Evolutionary conservation across 169 alveolate genomes (phyloP).

Genomic region (Eimeria sp.): DNA sequence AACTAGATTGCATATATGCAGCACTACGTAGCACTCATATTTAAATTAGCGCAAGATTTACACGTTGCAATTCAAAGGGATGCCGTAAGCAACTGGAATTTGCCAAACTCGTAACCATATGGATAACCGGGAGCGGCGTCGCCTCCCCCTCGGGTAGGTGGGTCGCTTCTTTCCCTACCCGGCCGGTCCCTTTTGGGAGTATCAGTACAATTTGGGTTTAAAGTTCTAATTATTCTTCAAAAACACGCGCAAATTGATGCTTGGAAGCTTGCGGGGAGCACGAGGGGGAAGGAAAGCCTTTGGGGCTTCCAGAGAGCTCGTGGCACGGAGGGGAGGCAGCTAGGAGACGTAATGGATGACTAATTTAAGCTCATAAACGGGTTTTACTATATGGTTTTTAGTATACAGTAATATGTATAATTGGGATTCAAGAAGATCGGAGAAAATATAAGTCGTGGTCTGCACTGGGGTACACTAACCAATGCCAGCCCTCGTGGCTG

Average conservation of each 20-base stretch:
- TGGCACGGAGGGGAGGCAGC: background rate
- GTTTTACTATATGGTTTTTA: background rate
- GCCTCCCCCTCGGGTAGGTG: background rate
- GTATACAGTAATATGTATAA: background rate
- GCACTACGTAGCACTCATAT: background rate
- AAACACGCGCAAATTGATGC: background rate
- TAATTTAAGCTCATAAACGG: background rate
- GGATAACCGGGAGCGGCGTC: background rate
- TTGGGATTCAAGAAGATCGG: background rate
- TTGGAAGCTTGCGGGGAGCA: conserved; percentile 9
- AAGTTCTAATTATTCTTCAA: background rate
- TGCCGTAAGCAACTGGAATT: background rate
- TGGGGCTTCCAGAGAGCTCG: conserved; percentile 45
- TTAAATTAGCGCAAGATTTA: background rate
- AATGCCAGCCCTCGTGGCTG: conserved; percentile 64
- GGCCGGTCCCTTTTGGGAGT: background rate
- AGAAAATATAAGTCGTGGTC: background rate
- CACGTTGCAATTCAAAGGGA: background rate
- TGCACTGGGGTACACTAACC: background rate
- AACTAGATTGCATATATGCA: background rate
- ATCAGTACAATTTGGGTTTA: background rate
- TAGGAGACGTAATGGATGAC: background rate
- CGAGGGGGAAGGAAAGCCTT: conserved; percentile 55
- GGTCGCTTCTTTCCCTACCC: background rate
- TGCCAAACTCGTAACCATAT: background rate